Conservation (phyloP, 805 yeast genomes). For the Yarrowia porcina region DNA sequence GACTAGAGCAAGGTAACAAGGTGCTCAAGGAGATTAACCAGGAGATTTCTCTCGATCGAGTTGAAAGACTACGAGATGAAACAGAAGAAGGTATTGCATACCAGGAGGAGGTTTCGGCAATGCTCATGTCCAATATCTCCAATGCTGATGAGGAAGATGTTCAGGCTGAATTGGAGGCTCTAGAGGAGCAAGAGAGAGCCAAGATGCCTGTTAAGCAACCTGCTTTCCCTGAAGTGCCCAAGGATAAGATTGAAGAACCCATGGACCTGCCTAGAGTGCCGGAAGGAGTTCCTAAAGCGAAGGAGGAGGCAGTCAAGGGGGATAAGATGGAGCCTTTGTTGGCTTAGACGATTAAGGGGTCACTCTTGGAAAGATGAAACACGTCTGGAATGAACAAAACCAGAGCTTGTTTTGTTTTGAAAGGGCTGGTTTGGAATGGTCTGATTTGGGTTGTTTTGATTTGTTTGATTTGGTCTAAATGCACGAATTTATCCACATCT, state of each 20-base stretch:
- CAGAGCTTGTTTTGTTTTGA: too few relatives aligned
- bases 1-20: constrained; percentile 74
- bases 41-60: constrained; percentile 72
- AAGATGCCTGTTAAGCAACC: neutral
- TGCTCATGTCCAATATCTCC: constrained; percentile 41
- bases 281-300: neutral
- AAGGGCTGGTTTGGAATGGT: too few relatives aligned
- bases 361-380: too few relatives aligned
- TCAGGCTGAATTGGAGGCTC: constrained; percentile 36
- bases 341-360: neutral
- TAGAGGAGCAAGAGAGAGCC: constrained; percentile 30
- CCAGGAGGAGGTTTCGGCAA: constrained; percentile 52
- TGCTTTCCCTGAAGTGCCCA: constrained; percentile 2
- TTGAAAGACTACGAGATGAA: constrained; percentile 82
- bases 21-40: constrained; percentile 71
- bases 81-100: constrained; percentile 75
- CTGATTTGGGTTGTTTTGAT: too few relatives aligned
- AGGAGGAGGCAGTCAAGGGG: neutral
- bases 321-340: constrained; percentile 5
- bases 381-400: too few relatives aligned
- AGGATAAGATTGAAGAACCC: neutral
- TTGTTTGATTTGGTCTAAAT: too few relatives aligned
- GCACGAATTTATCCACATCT: too few relatives aligned
- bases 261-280: constrained; percentile 5
- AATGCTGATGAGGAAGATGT: constrained; percentile 40